Evolutionary conservation across 108 stramenopile genomes (phyloP), one percentile per base, ranked within the genome.

Genomic region (Mediolabrus comicus): DNA sequence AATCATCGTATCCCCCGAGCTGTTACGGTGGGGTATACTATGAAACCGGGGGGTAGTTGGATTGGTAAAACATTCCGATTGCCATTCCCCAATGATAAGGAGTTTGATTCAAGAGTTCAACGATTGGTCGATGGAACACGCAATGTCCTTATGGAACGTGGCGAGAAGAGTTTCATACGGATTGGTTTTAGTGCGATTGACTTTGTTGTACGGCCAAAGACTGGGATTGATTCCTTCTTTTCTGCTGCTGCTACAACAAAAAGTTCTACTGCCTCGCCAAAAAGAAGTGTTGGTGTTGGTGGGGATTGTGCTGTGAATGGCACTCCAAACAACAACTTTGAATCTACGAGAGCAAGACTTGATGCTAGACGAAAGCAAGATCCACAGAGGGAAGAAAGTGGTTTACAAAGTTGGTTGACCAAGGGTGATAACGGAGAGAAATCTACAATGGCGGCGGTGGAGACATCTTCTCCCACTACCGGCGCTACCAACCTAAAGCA

Each of bases 1-100:
- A 95, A 95, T 65, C 66, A 71, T 59, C 86, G 93, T 36, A 80
- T 78, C 49, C 93, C 93, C 4, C 88, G 79, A 61, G 75, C 80
- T 3, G 79, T 82, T 30, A 90, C 83, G 24, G 74, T 95, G 9
- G 83, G 87, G 17, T 95, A 92, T 56, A 80, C 81, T 2, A 67
- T 79, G 27, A 69, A 66, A 14, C 58, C 64, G 16, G 78, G 68
- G 24, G 69, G 52, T 57, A 51, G 59, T 22, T 81, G 80, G 80
- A 81, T 81, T 31, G 80, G 76, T 3, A 57, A 39, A 59, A 57
- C 76, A 5, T 72, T 81, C 14, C 75, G 80, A 30, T 71, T 81
- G n/a, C 27, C 76, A 24, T 81, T 81, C 38, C 80, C 75, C 75
- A 71, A 75, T 14, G 69, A 83, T 33, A 54, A 68, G 77, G 75